A percentile compares a stretch with the other conserved stretches of the same genome.
These are phyloP conservation scores for Candida jianshihensis DNA, from an alignment of 805 yeast genomes.

Conservation along the genomic window DNA sequence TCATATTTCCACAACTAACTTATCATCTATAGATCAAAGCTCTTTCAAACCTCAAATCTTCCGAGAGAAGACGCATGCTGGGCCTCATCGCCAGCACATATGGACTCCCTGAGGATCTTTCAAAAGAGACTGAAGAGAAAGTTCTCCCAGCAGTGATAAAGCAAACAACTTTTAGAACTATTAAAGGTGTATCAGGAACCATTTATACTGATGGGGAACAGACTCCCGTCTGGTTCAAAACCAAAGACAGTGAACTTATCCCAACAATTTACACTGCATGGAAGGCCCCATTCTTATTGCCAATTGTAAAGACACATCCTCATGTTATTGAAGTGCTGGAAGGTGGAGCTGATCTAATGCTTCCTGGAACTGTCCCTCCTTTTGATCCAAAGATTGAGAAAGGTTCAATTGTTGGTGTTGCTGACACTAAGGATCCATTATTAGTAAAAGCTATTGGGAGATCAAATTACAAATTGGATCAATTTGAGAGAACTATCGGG, in stretches of 20 bases:
- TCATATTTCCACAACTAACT: too few relatives aligned
- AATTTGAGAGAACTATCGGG: conserved; percentile 44
- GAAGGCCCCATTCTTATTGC: conserved; percentile 60
- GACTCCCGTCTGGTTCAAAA: conserved; percentile 67
- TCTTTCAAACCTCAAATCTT: conserved; percentile 69
- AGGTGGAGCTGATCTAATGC: conserved; percentile 78
- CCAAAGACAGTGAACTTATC: conserved; percentile 43
- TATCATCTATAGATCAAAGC: conserved; percentile 47
- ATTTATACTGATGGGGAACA: conserved; percentile 59
- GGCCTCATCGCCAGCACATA: conserved; percentile 35
- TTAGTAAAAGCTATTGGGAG: conserved; percentile 70
- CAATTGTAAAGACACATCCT: conserved; percentile 63
- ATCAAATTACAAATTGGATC: conserved; percentile 41
- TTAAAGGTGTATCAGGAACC: conserved; percentile 47
- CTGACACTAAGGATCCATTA: conserved; percentile 49
- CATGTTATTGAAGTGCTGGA: conserved; percentile 63
- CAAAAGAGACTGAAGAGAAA: conserved; percentile 16
- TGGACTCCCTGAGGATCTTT: conserved; percentile 28
- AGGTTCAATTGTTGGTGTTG: conserved; percentile 69
- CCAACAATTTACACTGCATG: conserved; percentile 76
- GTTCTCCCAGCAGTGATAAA: conserved; percentile 32
- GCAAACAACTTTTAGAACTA: conserved; percentile 54
- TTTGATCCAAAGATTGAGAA: conserved; percentile 41
- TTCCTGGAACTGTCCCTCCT: conserved; percentile 59
- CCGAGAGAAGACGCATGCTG: conserved; percentile 62